Base-by-base conservation (phyloP, 2,329 filamentous ascomycete species). In the Xylariaceae sp. region DNA sequence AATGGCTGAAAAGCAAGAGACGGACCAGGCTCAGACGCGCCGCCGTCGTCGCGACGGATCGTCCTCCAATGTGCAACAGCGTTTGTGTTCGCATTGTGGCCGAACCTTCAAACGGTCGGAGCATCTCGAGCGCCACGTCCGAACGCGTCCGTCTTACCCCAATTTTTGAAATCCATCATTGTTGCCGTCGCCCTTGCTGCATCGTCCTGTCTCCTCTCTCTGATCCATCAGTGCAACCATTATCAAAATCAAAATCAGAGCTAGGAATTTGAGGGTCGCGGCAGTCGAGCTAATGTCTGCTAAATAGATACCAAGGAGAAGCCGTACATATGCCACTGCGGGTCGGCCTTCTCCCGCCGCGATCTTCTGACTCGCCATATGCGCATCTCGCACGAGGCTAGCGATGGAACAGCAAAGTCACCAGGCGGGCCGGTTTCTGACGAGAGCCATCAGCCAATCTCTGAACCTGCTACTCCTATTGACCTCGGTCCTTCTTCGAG, bases 271-370 rank as follows among this genome's bases (percentile, higher is more conserved):
- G 35, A 32, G 32, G 7, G 21, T 31, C 24, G 28, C 31, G 34
- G 35, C 40, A 18, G 15, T 21, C 9, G 32, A 40, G 18, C 26
- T 42, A 46, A 41, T 46, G 31, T 39, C 36, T 33, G 21, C 14
- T 33, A 21, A 28, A 28, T 46, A 70, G 67, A 70, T 48, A 70
- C 67, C 38, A 70, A 70, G 35, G 67, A 70, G 52, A 70, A 70
- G 46, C 67, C 67, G 1, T 70, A 68, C 44, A 43, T 67, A 14
- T 70, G 67, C 40, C 58, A 54, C 28, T 70, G 67, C 48, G 64
- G 66, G 37, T 63, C 64, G 9, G 64, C 67, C 2, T 70, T 69
- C 46, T 62, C 67, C 8, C 59, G 67, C 14, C 61, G 67, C 14
- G 67, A 70, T 48, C 54, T 70, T 11, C 51, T 70, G 46, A 68